A percentile compares a stretch with the other conserved stretches of the same genome.
Evolutionary conservation across 2,329 filamentous ascomycete species (phyloP).

Genomic region (Chaetomium sp.): DNA sequence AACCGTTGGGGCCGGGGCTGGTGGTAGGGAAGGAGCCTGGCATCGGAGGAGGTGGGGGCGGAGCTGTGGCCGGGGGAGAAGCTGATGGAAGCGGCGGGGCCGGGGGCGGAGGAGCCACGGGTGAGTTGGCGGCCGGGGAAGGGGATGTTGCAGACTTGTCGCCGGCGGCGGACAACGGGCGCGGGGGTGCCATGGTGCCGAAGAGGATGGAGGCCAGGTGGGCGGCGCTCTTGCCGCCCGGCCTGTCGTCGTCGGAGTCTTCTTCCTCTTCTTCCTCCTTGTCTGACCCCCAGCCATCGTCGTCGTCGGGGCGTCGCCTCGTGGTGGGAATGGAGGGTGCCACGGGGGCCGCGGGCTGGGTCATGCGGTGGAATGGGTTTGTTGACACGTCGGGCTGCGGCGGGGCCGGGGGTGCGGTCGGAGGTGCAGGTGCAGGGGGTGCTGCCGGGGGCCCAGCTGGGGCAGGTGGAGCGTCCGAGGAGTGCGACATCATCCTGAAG

Average conservation of each 20-base stretch:
- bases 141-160: constrained; percentile 48
- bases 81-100: constrained; percentile 26
- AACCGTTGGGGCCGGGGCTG: constrained; percentile 20
- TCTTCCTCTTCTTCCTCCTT: constrained; percentile 51
- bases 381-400: constrained; percentile 57
- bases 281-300: constrained; percentile 82
- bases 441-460: constrained; percentile 16
- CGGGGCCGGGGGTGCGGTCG: constrained; percentile 36
- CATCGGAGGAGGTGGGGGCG: constrained; percentile 26
- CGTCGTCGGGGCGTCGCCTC: constrained; percentile 47
- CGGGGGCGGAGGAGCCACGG: constrained; percentile 27
- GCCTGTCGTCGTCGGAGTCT: constrained; percentile 67
- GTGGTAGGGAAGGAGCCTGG: constrained; percentile 15
- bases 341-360: constrained; percentile 50
- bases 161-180: constrained; percentile 77
- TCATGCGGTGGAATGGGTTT: constrained; percentile 90
- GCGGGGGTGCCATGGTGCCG: constrained; percentile 90
- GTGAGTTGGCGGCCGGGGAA: constrained; percentile 35
- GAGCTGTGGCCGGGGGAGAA: constrained; percentile 22
- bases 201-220: constrained; percentile 93
- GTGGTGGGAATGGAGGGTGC: constrained; percentile 46
- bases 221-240: constrained; percentile 77
- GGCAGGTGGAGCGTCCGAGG: constrained; percentile 46
- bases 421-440: constrained; percentile 38
- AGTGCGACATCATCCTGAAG: constrained; percentile 78